Evolutionary conservation across 108 stramenopile species (phyloP).

Genomic region (Cyclotella choctawhatcheeana): DNA sequence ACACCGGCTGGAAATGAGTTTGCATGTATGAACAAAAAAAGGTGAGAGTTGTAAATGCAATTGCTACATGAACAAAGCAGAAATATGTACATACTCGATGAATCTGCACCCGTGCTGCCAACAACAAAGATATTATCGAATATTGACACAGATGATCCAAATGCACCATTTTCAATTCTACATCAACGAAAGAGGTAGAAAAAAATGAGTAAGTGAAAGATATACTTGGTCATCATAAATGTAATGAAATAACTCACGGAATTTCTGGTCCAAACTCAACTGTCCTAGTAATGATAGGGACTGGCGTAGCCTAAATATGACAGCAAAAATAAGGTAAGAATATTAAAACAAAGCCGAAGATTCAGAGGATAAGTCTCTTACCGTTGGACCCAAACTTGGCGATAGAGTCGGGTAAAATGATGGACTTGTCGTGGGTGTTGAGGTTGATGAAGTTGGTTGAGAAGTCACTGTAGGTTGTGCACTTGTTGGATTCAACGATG

Average conservation of each 20-base stretch:
- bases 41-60: background rate
- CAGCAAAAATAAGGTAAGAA: too few relatives aligned
- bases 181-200: too few relatives aligned
- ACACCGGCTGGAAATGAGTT: background rate
- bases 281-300: background rate
- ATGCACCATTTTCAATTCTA: background rate
- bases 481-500: background rate
- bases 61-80: background rate
- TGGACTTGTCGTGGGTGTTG: background rate
- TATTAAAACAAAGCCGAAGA: too few relatives aligned
- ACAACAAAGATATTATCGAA: background rate
- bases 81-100: background rate
- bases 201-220: too few relatives aligned
- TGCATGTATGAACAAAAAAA: background rate
- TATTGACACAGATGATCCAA: constrained; percentile 5
- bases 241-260: too few relatives aligned
- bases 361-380: too few relatives aligned
- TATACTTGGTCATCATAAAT: too few relatives aligned
- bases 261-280: background rate
- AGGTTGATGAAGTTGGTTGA: background rate
- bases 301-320: too few relatives aligned
- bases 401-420: background rate
- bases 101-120: constrained; percentile 8
- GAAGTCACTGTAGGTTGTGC: background rate
- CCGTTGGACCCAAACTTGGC: background rate